A percentile compares a stretch with the other conserved stretches of the same genome.
phyloP scores from a whole-genome alignment of 2,329 filamentous ascomycete species.

The Cylindrodendrum hubeiense region DNA sequence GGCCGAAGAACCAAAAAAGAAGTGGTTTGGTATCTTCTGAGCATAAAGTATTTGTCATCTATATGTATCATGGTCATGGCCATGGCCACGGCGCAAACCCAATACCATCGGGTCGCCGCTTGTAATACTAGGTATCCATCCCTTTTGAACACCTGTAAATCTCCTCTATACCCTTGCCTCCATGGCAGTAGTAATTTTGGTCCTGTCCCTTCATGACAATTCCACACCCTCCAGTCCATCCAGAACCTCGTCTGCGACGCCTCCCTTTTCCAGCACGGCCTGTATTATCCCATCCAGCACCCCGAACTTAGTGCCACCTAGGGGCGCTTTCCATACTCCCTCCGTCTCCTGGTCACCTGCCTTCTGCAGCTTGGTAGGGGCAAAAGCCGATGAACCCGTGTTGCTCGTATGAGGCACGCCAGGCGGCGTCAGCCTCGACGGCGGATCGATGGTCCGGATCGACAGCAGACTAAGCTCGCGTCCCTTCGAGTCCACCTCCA shows the following conservation, averaged over 20 bases:
- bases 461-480: slow-evolving; percentile 71
- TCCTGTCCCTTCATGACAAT: slow-evolving; percentile 59
- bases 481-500: slow-evolving; percentile 56
- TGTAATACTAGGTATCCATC: slow-evolving; percentile 36
- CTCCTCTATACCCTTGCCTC: slow-evolving; percentile 16
- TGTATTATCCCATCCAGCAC: slow-evolving; percentile 81
- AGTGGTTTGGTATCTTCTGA: slow-evolving; percentile 87
- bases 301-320: slow-evolving; percentile 84
- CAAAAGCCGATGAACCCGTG: slow-evolving; percentile 50
- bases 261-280: slow-evolving; percentile 80
- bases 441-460: slow-evolving; percentile 80
- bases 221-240: slow-evolving; percentile 84
- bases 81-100: slow-evolving; percentile 28
- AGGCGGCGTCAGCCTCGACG: slow-evolving; percentile 78
- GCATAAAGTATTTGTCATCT: slow-evolving; percentile 1
- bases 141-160: slow-evolving; percentile 24
- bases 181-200: slow-evolving; percentile 6
- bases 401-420: slow-evolving; percentile 76
- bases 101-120: slow-evolving; percentile 24
- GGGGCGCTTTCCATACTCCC: slow-evolving; percentile 87
- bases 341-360: slow-evolving; percentile 70
- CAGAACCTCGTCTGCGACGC: slow-evolving; percentile 88
- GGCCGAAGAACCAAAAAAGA: slow-evolving; percentile 67
- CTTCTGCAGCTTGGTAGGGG: slow-evolving; percentile 49
- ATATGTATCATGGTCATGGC: slow-evolving; percentile 26